Base-by-base conservation (phyloP, 805 yeast species). In the Nakazawaea ishiwadae region DNA sequence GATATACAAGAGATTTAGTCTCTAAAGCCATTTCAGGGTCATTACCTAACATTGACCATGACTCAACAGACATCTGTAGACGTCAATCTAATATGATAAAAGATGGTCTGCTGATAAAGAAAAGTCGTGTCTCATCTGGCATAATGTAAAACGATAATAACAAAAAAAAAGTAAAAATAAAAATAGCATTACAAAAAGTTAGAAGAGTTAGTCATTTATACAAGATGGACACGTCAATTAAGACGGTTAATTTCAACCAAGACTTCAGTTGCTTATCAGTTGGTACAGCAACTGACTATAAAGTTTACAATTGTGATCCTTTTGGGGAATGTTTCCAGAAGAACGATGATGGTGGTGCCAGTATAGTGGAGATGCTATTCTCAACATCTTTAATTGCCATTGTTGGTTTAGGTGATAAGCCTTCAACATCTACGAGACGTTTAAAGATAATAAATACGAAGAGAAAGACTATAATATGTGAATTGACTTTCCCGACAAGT, bases 361-460 rank as follows among this genome's bases (percentile, higher is more conserved):
- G 82, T 1, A 72, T 85, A 1, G 80, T 88, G 9, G 96, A 89
- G 56, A 90, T 93, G 97, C 73, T 91, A 19, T 91, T 89, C 55
- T 73, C 89, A 32, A 88, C 98, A 0, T 84, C 95, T 5, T 68
- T 91, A 29, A 75, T 93, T 18, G 96, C 95, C 0, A 66, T 87
- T 5, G 95, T 87, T 2, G 91, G 89, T 6, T 65, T 77, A 38
- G 91, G 90, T 2, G 86, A 81, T 42, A 82, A 75, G 47, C 80
- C 84, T 2, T 52, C 71, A 2, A 70, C 79, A 14, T 78, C 87
- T 7, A 95, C 96, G n/a, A 71, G 96, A 46, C 78, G 89, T 49
- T 71, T 91, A 45, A 80, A 81, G 54, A 80, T 91, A 40, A 69
- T 90, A 44, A 93, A 93, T 63, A 86, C 96, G 2, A 87, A 86